These are phyloP conservation scores for Pholiota adiposa DNA, from an alignment of 1,284 basidiomycete species.

Conservation along the genomic window DNA sequence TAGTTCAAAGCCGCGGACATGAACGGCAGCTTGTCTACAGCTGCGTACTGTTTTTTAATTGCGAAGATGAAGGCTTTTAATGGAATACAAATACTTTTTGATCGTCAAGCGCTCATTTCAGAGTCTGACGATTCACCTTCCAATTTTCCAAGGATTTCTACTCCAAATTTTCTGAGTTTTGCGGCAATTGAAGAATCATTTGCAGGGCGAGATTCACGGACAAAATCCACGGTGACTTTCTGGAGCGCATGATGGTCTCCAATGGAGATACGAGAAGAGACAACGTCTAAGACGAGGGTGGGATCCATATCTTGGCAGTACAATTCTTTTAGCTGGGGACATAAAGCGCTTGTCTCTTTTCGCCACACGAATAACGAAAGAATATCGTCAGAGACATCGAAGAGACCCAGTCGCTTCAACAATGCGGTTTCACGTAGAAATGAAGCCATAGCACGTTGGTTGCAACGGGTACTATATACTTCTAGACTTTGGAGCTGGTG, in stretches of 20 bases:
- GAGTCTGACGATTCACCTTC: conserved; percentile 6
- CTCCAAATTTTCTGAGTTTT: conserved; percentile 13
- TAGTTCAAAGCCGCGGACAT: neutral
- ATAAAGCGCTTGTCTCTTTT: conserved; percentile 15
- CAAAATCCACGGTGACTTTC: conserved; percentile 1
- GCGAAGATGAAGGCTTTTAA: neutral
- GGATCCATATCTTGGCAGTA: conserved; percentile 27
- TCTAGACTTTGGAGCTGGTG: conserved; percentile 27
- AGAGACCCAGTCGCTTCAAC: conserved; percentile 25
- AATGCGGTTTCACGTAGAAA: conserved; percentile 28
- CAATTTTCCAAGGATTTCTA: conserved; percentile 10
- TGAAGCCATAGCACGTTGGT: conserved; percentile 16
- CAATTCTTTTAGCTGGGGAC: conserved; percentile 26
- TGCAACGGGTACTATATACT: conserved; percentile 26
- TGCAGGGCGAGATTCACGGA: conserved; percentile 5
- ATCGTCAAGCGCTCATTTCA: neutral
- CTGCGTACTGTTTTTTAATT: too few species aligned
- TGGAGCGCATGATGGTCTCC: neutral
- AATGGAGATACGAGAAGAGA: conserved; percentile 14
- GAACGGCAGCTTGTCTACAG: neutral
- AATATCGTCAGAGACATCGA: conserved; percentile 21
- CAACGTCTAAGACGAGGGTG: conserved; percentile 18
- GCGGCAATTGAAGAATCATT: neutral
- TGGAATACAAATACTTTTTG: neutral
- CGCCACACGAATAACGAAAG: conserved; percentile 11